Percentiles rank a stretch among this genome's conserved stretches.
Evolutionary conservation across 495 filamentous ascomycete genomes (phyloP).

Genomic region (Neurospora terricola): DNA sequence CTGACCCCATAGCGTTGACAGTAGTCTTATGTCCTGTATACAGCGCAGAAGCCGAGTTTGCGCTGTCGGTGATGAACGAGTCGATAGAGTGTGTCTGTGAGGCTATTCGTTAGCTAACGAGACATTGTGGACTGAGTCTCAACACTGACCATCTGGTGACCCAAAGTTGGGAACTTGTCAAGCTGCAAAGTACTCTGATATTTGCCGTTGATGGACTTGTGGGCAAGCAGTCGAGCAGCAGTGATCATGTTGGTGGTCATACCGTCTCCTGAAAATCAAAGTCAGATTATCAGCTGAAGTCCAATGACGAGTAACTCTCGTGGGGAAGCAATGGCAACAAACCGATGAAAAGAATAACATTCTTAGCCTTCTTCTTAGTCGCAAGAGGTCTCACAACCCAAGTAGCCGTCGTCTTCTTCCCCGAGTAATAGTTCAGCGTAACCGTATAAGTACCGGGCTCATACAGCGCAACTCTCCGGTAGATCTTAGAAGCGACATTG

Average conservation of each 20-base stretch:
- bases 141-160: conserved; percentile 48
- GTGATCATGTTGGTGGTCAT: conserved; percentile 74
- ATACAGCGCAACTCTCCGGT: conserved; percentile 55
- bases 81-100: conserved; percentile 56
- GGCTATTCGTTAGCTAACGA: not conserved
- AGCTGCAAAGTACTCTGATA: conserved; percentile 58
- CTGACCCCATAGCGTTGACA: conserved; percentile 57
- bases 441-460: conserved; percentile 64
- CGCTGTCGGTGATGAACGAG: conserved; percentile 66
- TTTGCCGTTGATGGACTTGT: conserved; percentile 65
- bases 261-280: conserved; percentile 40
- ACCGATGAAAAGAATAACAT: conserved; percentile 68
- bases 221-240: conserved; percentile 61
- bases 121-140: not conserved
- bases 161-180: conserved; percentile 63
- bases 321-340: not conserved
- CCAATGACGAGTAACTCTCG: not conserved
- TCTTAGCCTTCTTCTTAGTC: conserved; percentile 59
- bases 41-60: conserved; percentile 64
- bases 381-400: conserved; percentile 62
- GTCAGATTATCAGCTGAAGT: not conserved
- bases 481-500: conserved; percentile 61
- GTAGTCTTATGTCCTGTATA: conserved; percentile 68
- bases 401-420: conserved; percentile 51
- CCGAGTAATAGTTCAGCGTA: conserved; percentile 57